Base-by-base conservation (phyloP, 2,329 filamentous ascomycete species). In the Penicillium sp. region DNA sequence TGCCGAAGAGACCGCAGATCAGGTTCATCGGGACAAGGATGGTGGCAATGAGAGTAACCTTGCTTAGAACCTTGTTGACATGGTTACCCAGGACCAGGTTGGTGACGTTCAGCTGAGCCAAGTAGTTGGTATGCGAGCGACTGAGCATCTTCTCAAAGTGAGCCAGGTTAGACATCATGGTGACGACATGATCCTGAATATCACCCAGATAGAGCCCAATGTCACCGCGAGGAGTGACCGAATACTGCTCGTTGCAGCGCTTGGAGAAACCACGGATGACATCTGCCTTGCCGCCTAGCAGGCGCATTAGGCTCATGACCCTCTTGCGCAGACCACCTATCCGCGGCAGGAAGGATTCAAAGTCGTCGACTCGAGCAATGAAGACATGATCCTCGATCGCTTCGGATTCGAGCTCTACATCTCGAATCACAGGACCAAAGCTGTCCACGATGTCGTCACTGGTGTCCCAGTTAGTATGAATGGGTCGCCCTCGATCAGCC, bases 141-240 rank as follows among this genome's bases (percentile, higher is more conserved):
- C 86, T 90, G 34, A 98, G 78, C 78, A 98, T 96, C 76, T 97
- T 97, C 66, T 98, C 93, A 55, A 95, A 96, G 64, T 98, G 93
- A 1, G 82, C 82, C 56, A 98, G 69, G 67, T 94, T 98, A 54
- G 87, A 93, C 79, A 95, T 94, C 91, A 97, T 97, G 31, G 93
- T 98, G 44, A 98, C 88, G 37, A 98, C 91, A 77, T 98, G 93
- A 69, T 98, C 93, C 68, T 98, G 93, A 50, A 98, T 96, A 69
- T 98, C 93, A 59, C 88, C 88, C 23, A 98, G 79, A 62, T 98
- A 98, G 58, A 98, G 80, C 15, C 90, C 93, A 51, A 98, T 95
- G 61, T 98, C 93, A 71, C 93, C 93, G 33, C 90, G 86, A 5
- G 93, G 93, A 1, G 93, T 95, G 36, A 97, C 86, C 51, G 87